A percentile compares a stretch with the other conserved stretches of the same genome.
Evolutionary conservation across 306 rosid species (phyloP).

Genomic region (Cicer bijugum): DNA sequence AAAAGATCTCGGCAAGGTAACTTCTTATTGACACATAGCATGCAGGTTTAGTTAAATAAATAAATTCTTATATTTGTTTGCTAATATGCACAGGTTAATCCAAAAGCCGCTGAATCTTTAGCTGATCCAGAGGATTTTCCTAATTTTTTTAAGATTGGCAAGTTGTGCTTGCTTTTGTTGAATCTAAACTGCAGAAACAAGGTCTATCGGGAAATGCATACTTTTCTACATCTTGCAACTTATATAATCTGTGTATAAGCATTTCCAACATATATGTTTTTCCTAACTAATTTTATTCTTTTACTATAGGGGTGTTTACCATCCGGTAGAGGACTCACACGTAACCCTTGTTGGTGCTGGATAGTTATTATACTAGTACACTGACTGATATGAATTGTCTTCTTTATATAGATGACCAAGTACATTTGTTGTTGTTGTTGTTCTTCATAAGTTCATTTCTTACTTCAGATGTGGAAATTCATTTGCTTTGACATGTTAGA

Average conservation of each 20-base stretch:
- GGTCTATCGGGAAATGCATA: conserved; percentile 53
- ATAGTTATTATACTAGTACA: too few species aligned
- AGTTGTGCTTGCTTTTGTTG: conserved; percentile 78
- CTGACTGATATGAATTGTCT: too few species aligned
- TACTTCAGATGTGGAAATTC: too few species aligned
- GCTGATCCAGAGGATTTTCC: not conserved
- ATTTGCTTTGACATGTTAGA: too few species aligned
- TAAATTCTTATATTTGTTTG: conserved; percentile 29
- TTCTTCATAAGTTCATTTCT: too few species aligned
- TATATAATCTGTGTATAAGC: not conserved
- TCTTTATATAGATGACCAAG: too few species aligned
- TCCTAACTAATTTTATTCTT: too few species aligned
- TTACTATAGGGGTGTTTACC: too few species aligned
- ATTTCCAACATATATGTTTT: conserved; percentile 2
- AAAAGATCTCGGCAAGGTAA: conserved; percentile 91
- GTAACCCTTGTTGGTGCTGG: too few species aligned
- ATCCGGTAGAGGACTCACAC: too few species aligned
- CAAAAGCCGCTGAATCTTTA: not conserved
- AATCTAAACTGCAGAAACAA: conserved; percentile 69
- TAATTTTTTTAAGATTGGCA: conserved; percentile 88
- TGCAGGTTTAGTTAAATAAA: not conserved
- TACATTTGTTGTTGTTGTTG: too few species aligned
- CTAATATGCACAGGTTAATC: not conserved
- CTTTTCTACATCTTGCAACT: conserved; percentile 14
- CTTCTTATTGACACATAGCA: conserved; percentile 26